Percentiles rank a stretch among this genome's conserved stretches.
These are phyloP conservation scores for Xylaria scruposa DNA, from an alignment of 495 filamentous ascomycete species.

Conservation along the genomic window DNA sequence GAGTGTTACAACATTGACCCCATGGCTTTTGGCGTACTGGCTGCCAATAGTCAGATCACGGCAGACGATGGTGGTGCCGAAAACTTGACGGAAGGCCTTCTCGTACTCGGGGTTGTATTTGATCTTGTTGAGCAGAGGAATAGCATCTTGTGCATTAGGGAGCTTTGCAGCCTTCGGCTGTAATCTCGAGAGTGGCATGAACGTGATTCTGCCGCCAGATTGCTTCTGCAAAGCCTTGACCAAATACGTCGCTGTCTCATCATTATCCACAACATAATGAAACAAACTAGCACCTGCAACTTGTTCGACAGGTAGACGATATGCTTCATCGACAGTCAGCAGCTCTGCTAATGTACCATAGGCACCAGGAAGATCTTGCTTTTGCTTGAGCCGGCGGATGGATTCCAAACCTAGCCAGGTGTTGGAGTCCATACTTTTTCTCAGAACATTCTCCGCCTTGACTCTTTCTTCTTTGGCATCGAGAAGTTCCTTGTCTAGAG, in stretches of 20 bases:
- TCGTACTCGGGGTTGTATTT: constrained; percentile 79
- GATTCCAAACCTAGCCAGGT: constrained; percentile 83
- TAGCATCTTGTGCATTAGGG: constrained; percentile 83
- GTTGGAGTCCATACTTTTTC: constrained; percentile 85
- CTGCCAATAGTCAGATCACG: constrained; percentile 83
- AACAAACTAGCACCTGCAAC: constrained; percentile 93
- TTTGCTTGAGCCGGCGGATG: constrained; percentile 77
- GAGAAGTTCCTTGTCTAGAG: constrained; percentile 75
- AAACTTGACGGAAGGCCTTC: constrained; percentile 88
- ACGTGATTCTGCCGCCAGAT: constrained; percentile 87
- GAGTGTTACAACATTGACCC: constrained; percentile 89
- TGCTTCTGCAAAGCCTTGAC: constrained; percentile 80
- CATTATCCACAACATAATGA: constrained; percentile 95
- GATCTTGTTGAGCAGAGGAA: constrained; percentile 86
- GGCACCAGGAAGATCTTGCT: constrained; percentile 80
- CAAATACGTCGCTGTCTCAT: constrained; percentile 81
- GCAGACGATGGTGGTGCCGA: constrained; percentile 94
- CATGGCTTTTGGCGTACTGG: constrained; percentile 89
- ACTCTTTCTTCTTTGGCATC: constrained; percentile 77
- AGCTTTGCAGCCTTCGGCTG: constrained; percentile 71
- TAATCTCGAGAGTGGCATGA: constrained; percentile 89
- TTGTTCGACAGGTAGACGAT: constrained; percentile 88
- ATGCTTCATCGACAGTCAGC: constrained; percentile 80
- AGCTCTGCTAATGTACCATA: constrained; percentile 94
- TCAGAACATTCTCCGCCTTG: constrained; percentile 75